Evolutionary conservation across 148 eudicot species (phyloP), one percentile per base, ranked within the genome.

Genomic region (Rhododendron griersonianum): DNA sequence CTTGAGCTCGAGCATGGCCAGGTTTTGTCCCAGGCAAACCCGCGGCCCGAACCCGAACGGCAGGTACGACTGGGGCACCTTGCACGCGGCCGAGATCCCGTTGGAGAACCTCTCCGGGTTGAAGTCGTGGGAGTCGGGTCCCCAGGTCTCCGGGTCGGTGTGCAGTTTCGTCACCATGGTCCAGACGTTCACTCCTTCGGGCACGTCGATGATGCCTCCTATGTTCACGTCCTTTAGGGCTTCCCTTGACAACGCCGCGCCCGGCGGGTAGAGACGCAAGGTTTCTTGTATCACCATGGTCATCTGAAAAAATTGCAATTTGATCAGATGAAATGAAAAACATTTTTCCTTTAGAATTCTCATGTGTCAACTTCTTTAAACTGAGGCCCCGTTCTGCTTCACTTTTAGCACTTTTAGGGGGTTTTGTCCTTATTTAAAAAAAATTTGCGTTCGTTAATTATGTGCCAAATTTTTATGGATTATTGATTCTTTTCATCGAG

Each of bases 271-370:
- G 0, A 85, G 65, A 11, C 87, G 77, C 48, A 85, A 2, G 0
- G 87, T 61, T 48, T 85, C 87, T 85, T 85, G 87, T 25, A 85
- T 63, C 57, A 85, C 87, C 78, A 85, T 79, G 1, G 87, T 85
- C 76, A 28, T 71, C 76, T 71, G 76, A 11, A 71, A 41, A n/a
- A 30, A 30, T 33, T 33, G 25, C 37, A 30, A 30, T 30, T 71
- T 9, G 11, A 47, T 47, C 45, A 41, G 45, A 6, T 41, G 1
- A 28, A 69, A 69, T 4, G 18, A 11, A 69, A 69, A 69, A 11
- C 14, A 69, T 28, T 28, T n/a, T 25, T 25, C 30, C 28, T 67
- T 67, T 9, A 67, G 33, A 67, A 25, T 28, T 67, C 30, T 67
- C 30, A 67, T 25, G 33, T 11, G 33, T 39, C 41, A 39, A 10